These are phyloP conservation scores for Exophiala xenobiotica DNA, from an alignment of 2,329 filamentous ascomycete genomes.

Conservation along the genomic window DNA sequence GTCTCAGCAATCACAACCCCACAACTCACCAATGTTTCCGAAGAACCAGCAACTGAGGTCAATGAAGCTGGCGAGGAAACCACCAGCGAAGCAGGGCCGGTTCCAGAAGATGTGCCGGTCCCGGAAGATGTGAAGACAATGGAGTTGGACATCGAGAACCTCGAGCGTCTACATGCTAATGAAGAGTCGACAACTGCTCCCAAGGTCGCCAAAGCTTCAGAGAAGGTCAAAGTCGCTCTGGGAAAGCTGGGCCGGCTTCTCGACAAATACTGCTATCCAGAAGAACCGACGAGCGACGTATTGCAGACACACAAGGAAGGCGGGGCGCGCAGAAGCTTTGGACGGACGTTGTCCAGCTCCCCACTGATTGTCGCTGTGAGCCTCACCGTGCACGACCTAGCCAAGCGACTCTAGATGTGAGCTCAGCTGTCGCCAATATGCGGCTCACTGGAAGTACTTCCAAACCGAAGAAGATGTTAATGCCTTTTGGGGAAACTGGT, in stretches of 20 bases:
- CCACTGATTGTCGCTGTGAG: background rate
- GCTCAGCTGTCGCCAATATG: background rate
- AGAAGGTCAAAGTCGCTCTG: background rate
- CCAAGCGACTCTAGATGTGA: background rate
- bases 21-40: background rate
- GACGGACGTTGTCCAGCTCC: background rate
- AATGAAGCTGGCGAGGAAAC: too few relatives aligned
- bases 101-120: too few relatives aligned
- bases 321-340: background rate
- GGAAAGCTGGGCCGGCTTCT: background rate
- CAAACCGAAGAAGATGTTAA: background rate
- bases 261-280: background rate
- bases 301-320: too few relatives aligned
- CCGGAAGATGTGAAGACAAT: background rate
- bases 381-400: background rate
- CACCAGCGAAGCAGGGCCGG: too few relatives aligned
- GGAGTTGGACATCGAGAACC: background rate
- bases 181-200: background rate
- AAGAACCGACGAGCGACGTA: background rate
- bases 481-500: background rate
- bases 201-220: background rate
- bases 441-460: background rate
- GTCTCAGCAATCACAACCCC: background rate
- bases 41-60: background rate
- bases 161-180: background rate